phyloP scores from a whole-genome alignment of 2,329 filamentous ascomycete species.

The Geosmithia putterillii region DNA sequence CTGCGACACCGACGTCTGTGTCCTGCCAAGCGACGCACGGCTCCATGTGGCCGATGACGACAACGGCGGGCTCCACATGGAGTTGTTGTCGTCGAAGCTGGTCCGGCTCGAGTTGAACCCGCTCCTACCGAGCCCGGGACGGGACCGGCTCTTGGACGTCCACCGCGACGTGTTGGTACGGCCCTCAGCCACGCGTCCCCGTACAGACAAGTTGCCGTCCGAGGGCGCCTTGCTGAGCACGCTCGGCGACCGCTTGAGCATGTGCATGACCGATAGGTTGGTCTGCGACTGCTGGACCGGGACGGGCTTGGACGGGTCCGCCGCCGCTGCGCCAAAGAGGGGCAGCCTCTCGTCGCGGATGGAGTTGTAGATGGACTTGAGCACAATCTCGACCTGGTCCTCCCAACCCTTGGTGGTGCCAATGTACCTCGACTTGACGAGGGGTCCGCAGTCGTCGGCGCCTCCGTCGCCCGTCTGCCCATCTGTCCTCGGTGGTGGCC shows the following conservation, averaged over 20 bases:
- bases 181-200: conserved; percentile 57
- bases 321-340: conserved; percentile 57
- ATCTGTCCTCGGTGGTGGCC: conserved; percentile 32
- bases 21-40: conserved; percentile 83
- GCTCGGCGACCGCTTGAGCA: conserved; percentile 78
- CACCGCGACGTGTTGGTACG: conserved; percentile 53
- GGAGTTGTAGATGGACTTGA: conserved; percentile 84
- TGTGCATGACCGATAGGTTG: conserved; percentile 60
- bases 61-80: conserved; percentile 73
- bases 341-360: conserved; percentile 83
- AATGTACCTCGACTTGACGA: conserved; percentile 67
- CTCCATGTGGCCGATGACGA: conserved; percentile 95
- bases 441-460: conserved; percentile 60
- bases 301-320: conserved; percentile 17
- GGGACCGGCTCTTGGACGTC: conserved; percentile 75
- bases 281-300: conserved; percentile 28
- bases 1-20: conserved; percentile 82
- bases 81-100: conserved; percentile 82
- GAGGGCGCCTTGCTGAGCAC: conserved; percentile 89
- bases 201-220: conserved; percentile 56
- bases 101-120: conserved; percentile 85
- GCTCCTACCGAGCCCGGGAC: conserved; percentile 60
- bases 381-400: conserved; percentile 73
- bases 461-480: conserved; percentile 47
- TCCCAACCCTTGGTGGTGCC: conserved; percentile 76